These are phyloP conservation scores for Sindora glabra DNA, from an alignment of 306 rosid species.

Conservation along the genomic window DNA sequence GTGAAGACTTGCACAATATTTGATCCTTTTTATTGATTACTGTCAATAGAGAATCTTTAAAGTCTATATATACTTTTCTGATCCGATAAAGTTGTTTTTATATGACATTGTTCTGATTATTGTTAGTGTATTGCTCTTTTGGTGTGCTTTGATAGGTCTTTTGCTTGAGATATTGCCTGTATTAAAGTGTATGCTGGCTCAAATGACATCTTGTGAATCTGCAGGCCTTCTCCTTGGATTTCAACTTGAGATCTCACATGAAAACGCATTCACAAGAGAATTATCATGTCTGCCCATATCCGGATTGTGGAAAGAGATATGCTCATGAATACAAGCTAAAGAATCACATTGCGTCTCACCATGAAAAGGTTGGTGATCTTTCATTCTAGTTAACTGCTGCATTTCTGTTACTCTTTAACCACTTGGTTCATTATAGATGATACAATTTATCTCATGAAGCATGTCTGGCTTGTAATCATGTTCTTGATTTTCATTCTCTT, in stretches of 20 bases:
- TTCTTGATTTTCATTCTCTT: no score
- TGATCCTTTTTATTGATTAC: background rate
- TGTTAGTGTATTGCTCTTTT: background rate
- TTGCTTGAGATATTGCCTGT: background rate
- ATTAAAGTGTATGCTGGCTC: background rate
- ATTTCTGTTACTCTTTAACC: background rate
- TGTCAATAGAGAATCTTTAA: background rate
- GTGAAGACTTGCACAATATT: background rate
- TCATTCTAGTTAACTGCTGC: background rate
- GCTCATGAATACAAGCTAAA: slow-evolving; percentile 97
- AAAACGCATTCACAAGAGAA: slow-evolving; percentile 97
- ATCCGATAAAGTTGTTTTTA: background rate
- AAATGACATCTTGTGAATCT: background rate
- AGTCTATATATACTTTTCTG: background rate
- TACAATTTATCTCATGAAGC: background rate
- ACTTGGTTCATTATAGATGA: background rate
- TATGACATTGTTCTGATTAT: background rate
- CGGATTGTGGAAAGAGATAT: slow-evolving; percentile 94
- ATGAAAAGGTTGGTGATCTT: slow-evolving; percentile 67
- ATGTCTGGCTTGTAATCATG: no score
- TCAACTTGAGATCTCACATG: slow-evolving; percentile 93
- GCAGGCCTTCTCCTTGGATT: slow-evolving; percentile 94
- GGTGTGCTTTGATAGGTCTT: background rate
- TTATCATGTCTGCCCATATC: slow-evolving; percentile 87
- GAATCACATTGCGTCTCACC: slow-evolving; percentile 84